Evolutionary conservation across 345 rosid genomes (phyloP).

Genomic region (Stellera chamaejasme): DNA sequence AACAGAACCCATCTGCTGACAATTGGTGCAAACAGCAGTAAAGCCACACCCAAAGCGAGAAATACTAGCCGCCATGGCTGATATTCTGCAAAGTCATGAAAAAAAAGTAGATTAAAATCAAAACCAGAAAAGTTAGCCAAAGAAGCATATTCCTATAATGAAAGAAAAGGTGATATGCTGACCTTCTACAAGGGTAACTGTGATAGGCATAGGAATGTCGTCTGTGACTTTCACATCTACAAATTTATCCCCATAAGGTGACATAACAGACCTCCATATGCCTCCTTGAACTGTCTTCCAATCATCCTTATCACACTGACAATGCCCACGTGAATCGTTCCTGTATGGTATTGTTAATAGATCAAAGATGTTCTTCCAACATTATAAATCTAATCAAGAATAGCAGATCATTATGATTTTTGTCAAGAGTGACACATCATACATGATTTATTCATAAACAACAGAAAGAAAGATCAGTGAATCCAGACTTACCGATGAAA

Average conservation of each 20-base stretch:
- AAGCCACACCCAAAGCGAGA: slow-evolving; percentile 50
- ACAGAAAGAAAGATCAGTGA: background rate
- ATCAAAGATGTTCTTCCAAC: background rate
- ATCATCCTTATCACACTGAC: slow-evolving; percentile 59
- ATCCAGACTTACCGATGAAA: slow-evolving; percentile 54
- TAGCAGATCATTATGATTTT: background rate
- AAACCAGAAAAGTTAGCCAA: background rate
- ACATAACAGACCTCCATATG: slow-evolving; percentile 52
- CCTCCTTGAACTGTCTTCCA: slow-evolving; percentile 72
- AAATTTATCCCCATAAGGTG: slow-evolving; percentile 67
- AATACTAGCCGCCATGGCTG: slow-evolving; percentile 75
- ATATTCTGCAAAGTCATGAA: slow-evolving; percentile 41
- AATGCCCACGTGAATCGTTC: slow-evolving; percentile 62
- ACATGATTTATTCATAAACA: background rate
- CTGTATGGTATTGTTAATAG: slow-evolving; percentile 23
- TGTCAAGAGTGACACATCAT: too few relatives aligned
- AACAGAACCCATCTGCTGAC: slow-evolving; percentile 93
- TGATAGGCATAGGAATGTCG: slow-evolving; percentile 37
- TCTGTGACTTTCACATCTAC: slow-evolving; percentile 60
- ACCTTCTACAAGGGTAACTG: slow-evolving; percentile 61
- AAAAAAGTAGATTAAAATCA: background rate
- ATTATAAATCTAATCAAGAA: too few relatives aligned
- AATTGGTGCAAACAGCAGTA: slow-evolving; percentile 65
- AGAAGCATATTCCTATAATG: background rate
- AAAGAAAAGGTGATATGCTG: slow-evolving; percentile 1